These are phyloP conservation scores for Aotearoamyces nothofagi DNA, from an alignment of 2,329 filamentous ascomycete species.

Conservation along the genomic window DNA sequence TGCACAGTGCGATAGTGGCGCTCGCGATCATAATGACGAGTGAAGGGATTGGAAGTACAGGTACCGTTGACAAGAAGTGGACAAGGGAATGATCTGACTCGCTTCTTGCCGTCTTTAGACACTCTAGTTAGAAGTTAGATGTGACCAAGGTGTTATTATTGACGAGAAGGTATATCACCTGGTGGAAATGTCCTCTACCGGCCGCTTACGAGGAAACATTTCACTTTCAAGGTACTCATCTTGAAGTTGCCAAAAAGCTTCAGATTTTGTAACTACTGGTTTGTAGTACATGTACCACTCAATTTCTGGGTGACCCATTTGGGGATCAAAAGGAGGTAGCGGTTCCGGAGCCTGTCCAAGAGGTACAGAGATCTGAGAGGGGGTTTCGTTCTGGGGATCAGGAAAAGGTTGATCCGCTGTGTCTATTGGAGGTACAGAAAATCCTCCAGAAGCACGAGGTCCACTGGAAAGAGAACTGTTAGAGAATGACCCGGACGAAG, in stretches of 20 bases:
- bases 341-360: too few species aligned
- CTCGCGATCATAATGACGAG: constrained; percentile 16
- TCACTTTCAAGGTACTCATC: constrained; percentile 1
- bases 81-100: too few species aligned
- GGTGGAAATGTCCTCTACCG: constrained; percentile 1
- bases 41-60: constrained; percentile 6
- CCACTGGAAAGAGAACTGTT: too few species aligned
- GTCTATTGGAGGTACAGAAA: too few species aligned
- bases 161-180: not conserved
- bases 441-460: too few species aligned
- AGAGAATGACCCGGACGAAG: too few species aligned
- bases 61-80: not conserved
- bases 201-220: constrained; percentile 1
- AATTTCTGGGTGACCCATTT: constrained; percentile 3
- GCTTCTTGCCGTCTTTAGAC: not conserved
- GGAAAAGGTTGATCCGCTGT: too few species aligned
- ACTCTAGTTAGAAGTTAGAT: not conserved
- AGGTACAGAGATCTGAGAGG: too few species aligned
- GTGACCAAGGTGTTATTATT: not conserved
- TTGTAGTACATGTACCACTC: constrained; percentile 3
- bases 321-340: not conserved
- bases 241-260: constrained; percentile 2
- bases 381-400: too few species aligned
- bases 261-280: constrained; percentile 1
- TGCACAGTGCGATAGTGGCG: constrained; percentile 15